These are phyloP conservation scores for Colletotrichum incanum DNA, from an alignment of 2,329 filamentous ascomycete species.

Conservation along the genomic window DNA sequence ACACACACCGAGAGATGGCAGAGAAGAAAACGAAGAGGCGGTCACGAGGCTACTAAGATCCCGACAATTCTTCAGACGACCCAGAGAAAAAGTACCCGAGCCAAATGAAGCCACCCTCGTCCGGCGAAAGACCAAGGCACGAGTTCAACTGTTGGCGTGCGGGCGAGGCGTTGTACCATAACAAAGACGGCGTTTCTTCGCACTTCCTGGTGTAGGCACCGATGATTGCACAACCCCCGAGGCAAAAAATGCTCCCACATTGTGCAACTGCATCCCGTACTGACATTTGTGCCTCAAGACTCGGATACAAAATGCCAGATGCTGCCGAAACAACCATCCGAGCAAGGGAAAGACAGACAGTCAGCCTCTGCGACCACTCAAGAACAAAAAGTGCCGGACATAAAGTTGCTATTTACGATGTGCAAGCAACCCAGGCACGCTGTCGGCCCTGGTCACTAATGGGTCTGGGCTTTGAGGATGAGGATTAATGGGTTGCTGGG, in stretches of 20 bases:
- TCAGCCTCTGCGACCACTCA: background rate
- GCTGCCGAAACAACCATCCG: slow-evolving; percentile 9
- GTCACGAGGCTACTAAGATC: slow-evolving; percentile 15
- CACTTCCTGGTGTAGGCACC: slow-evolving; percentile 3
- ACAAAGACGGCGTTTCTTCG: slow-evolving; percentile 38
- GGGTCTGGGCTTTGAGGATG: slow-evolving; percentile 25
- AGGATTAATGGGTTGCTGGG: slow-evolving; percentile 12
- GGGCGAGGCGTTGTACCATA: slow-evolving; percentile 27
- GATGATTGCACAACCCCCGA: slow-evolving; percentile 2
- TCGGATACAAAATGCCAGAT: slow-evolving; percentile 3
- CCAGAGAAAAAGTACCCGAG: slow-evolving; percentile 14
- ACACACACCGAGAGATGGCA: background rate
- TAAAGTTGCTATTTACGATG: slow-evolving; percentile 39
- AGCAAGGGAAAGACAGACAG: background rate
- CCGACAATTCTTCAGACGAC: slow-evolving; percentile 27
- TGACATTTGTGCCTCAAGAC: background rate
- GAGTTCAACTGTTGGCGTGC: slow-evolving; percentile 30
- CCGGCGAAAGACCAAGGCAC: slow-evolving; percentile 33
- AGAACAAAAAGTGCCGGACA: slow-evolving; percentile 23
- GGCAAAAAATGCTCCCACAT: background rate
- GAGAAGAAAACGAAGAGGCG: background rate
- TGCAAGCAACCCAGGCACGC: slow-evolving; percentile 35
- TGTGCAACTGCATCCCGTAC: background rate
- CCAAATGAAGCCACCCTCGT: slow-evolving; percentile 34
- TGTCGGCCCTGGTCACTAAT: slow-evolving; percentile 20